A percentile compares a stretch with the other conserved stretches of the same genome.
Evolutionary conservation across 805 yeast species (phyloP).

Genomic region (Schwanniomyces occidentalis): DNA sequence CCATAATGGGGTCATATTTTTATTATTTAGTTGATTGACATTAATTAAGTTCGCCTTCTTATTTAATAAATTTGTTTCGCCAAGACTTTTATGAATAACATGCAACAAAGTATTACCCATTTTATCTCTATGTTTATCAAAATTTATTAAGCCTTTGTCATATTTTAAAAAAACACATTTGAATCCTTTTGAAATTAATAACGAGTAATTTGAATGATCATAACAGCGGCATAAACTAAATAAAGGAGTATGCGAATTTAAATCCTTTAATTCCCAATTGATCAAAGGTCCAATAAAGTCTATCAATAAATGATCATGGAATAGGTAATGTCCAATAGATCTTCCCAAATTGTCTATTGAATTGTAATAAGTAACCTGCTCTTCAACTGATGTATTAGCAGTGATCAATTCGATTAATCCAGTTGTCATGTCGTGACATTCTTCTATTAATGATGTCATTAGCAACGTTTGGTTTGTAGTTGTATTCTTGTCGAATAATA

Average conservation of each 20-base stretch:
- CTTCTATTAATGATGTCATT: constrained; percentile 59
- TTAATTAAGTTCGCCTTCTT: constrained; percentile 32
- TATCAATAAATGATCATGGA: constrained; percentile 55
- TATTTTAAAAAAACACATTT: constrained; percentile 41
- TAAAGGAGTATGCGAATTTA: constrained; percentile 73
- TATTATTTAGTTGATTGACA: constrained; percentile 60
- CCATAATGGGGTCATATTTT: constrained; percentile 68
- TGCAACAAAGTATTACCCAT: constrained; percentile 80
- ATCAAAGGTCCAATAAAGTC: constrained; percentile 54
- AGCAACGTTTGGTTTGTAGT: constrained; percentile 56
- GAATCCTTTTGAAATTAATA: constrained; percentile 49
- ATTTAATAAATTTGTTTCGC: constrained; percentile 24
- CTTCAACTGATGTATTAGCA: constrained; percentile 43
- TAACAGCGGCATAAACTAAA: constrained; percentile 75
- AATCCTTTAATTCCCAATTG: constrained; percentile 70
- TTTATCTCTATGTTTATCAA: constrained; percentile 66
- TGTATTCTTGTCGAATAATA: constrained; percentile 61
- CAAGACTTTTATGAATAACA: constrained; percentile 54
- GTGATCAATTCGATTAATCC: constrained; percentile 44
- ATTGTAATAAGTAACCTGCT: constrained; percentile 50
- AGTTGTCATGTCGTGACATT: constrained; percentile 46
- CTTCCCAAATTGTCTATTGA: constrained; percentile 53
- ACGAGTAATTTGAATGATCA: constrained; percentile 66
- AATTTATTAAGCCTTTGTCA: constrained; percentile 42
- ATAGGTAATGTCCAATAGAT: constrained; percentile 72